Conservation (phyloP, 331 rosid genomes). For the Quercus phellos region DNA sequence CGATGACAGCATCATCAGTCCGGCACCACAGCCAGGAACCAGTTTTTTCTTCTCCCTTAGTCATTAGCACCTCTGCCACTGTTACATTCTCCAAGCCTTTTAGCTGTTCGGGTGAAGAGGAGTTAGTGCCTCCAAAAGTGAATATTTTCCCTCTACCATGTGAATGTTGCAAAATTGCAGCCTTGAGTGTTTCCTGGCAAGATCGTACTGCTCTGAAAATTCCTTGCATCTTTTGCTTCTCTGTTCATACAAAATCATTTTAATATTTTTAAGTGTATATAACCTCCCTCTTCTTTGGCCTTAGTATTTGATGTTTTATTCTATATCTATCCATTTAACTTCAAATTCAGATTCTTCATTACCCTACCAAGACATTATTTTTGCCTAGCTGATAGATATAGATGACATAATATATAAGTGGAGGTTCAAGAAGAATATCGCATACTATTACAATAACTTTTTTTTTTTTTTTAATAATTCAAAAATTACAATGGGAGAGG, state of each 20-base stretch:
- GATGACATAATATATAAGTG: background rate
- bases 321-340: too few species aligned
- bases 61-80: conserved; percentile 63
- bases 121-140: conserved; percentile 34
- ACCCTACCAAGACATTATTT: too few species aligned
- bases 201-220: conserved; percentile 31
- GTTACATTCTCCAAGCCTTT: conserved; percentile 85
- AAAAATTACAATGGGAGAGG: too few species aligned
- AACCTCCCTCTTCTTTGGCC: too few species aligned
- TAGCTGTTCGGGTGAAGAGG: conserved; percentile 38
- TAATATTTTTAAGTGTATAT: background rate
- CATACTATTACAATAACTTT: too few species aligned
- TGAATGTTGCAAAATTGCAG: conserved; percentile 38
- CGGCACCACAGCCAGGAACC: conserved; percentile 81
- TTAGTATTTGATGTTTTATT: too few species aligned
- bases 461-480: too few species aligned
- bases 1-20: conserved; percentile 48
- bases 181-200: conserved; percentile 34
- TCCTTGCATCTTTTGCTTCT: conserved; percentile 49
- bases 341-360: too few species aligned
- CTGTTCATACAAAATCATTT: conserved; percentile 9
- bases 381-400: background rate
- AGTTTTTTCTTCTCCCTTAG: conserved; percentile 47
- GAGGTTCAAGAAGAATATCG: too few species aligned
- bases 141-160: conserved; percentile 33